These are phyloP conservation scores for Eimeria praecox DNA, from an alignment of 169 alveolate species.

Conservation along the genomic window DNA sequence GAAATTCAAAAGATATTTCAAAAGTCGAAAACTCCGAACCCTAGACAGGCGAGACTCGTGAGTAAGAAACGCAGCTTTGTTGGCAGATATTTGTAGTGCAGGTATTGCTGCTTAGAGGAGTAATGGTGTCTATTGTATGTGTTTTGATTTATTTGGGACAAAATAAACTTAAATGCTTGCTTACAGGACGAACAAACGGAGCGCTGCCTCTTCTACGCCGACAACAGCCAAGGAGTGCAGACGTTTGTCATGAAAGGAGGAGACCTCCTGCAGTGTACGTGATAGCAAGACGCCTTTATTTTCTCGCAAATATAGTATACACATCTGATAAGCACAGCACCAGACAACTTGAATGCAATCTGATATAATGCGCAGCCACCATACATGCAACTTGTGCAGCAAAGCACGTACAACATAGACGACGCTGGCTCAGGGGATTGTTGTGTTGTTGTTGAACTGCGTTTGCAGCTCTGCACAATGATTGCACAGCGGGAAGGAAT, in stretches of 20 bases:
- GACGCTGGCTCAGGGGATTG: not conserved
- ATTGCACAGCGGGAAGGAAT: constrained; percentile 48
- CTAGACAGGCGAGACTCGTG: constrained; percentile 55
- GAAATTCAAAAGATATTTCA: constrained; percentile 51
- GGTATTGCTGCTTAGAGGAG: not conserved
- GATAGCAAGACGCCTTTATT: not conserved
- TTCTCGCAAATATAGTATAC: not conserved
- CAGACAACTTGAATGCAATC: not conserved
- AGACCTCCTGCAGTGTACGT: constrained; percentile 51
- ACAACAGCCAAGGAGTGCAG: constrained; percentile 68
- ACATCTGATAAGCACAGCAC: not conserved
- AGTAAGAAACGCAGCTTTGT: not conserved
- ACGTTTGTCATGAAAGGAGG: constrained; percentile 65
- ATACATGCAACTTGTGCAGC: not conserved
- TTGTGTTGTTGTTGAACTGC: not conserved
- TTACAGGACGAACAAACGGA: constrained; percentile 62
- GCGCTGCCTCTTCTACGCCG: constrained; percentile 72
- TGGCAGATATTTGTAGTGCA: not conserved
- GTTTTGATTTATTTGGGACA: not conserved
- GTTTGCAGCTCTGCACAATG: constrained; percentile 53
- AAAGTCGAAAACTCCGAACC: constrained; percentile 49
- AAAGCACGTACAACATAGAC: not conserved
- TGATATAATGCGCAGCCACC: not conserved
- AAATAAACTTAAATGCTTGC: not conserved
- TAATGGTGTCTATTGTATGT: not conserved